Base-by-base conservation (phyloP, 805 yeast genomes). In the Pichia thaimueangensis region DNA sequence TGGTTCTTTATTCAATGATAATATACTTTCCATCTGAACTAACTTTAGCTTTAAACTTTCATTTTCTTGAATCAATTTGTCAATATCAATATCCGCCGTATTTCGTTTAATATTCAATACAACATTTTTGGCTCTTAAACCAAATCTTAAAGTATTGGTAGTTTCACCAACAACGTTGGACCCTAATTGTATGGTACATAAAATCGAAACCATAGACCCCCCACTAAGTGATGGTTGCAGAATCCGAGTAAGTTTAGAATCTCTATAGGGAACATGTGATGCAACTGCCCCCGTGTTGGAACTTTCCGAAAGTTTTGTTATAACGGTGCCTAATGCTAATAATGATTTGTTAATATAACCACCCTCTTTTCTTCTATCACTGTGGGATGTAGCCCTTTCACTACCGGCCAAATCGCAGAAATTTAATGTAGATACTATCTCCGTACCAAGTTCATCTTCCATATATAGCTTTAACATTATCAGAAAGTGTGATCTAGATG, bases 391-490 rank as follows among this genome's bases (percentile, higher is more conserved):
- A 0, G 94, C 95, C 40, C 84, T 74, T 63, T 91, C 98, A n/a
- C 95, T 84, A 23, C 98, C 98, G 0, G 98, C 98, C 55, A 91
- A 72, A 64, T 91, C 98, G 67, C 97, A 91, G 43, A 91, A 69
- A 27, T 91, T 86, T 25, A 91, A 73, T 0, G 87, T 79, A 28
- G 88, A 73, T 30, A 68, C 62, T 20, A 51, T 51, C 41, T 68
- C 72, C 5, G 69, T 71, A 11, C 67, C 61, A 0, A 55, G 48
- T 11, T 65, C 42, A 57, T 73, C 74, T 13, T 23, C 37, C 17
- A 43, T 17, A 16, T 27, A 43, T 15, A 91, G 57, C 45, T 78
- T 68, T 17, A 93, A 70, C 58, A 85, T 80, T 7, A 91, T 77
- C 19, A 91, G 81, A 0, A 97, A 95, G 60, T 91, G 98, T 2